Percentiles rank a stretch among this genome's conserved stretches.
These are phyloP conservation scores for Mortierella sp. DNA, from an alignment of 371 early-diverging fungal genomes.

Conservation along the genomic window DNA sequence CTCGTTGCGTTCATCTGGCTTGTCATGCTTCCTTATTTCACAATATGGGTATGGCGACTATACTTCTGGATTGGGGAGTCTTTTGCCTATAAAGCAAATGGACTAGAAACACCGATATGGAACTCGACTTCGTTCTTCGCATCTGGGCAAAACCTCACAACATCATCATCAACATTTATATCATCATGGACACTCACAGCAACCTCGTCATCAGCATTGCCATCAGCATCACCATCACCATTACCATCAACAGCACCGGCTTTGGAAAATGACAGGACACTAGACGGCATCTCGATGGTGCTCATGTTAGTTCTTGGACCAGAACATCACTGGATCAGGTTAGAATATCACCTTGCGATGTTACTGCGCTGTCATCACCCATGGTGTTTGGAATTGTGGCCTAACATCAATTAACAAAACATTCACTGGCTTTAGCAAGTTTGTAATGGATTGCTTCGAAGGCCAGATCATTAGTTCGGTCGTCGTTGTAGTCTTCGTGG, in stretches of 20 bases:
- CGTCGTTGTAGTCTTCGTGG: conserved; percentile 80
- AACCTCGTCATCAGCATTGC: too few species aligned
- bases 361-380: too few species aligned
- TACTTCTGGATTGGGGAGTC: conserved; percentile 80
- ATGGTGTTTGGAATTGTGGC: too few species aligned
- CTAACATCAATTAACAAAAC: too few species aligned
- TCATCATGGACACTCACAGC: too few species aligned
- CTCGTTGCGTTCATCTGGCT: conserved; percentile 84
- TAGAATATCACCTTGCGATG: background rate
- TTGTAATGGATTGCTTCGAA: conserved; percentile 86
- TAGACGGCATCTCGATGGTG: conserved; percentile 21
- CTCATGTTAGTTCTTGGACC: conserved; percentile 21
- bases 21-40: conserved; percentile 83
- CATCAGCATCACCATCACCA: too few species aligned
- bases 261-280: conserved; percentile 1
- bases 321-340: conserved; percentile 49
- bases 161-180: too few species aligned
- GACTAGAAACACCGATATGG: conserved; percentile 41
- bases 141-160: conserved; percentile 6
- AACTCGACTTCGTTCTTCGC: conserved; percentile 37
- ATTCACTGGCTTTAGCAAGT: conserved; percentile 56
- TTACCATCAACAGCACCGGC: background rate
- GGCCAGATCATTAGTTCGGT: conserved; percentile 85
- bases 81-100: conserved; percentile 57
- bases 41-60: conserved; percentile 85